Conservation (phyloP, 2,329 filamentous ascomycete genomes). For the Elsinoe ampelina region DNA sequence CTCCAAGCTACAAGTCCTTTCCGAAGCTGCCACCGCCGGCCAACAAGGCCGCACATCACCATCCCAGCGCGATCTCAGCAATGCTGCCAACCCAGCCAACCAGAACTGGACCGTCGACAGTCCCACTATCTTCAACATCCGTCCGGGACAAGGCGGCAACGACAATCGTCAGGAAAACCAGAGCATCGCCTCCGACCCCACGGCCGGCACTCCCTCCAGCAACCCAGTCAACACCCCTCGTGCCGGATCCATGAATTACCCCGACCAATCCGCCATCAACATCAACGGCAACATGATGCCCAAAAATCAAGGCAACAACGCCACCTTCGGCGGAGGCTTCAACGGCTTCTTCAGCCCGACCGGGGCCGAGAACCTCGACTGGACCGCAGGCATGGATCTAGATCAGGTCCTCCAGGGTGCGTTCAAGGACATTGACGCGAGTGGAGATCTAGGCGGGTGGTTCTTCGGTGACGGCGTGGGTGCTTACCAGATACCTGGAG, state of each 20-base stretch:
- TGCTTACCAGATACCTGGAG: conserved; percentile 15
- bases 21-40: conserved; percentile 17
- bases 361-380: conserved; percentile 6
- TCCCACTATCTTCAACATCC: conserved; percentile 10
- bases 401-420: conserved; percentile 17
- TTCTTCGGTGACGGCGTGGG: conserved; percentile 17
- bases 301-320: neutral
- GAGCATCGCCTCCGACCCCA: neutral
- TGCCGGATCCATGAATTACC: neutral
- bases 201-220: neutral
- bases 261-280: neutral
- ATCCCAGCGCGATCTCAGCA: neutral
- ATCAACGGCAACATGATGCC: neutral
- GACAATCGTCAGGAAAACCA: neutral
- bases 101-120: conserved; percentile 16
- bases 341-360: conserved; percentile 5
- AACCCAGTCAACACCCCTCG: neutral
- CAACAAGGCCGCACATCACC: conserved; percentile 8
- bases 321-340: neutral
- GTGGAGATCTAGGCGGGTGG: conserved; percentile 16
- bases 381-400: conserved; percentile 17
- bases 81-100: neutral
- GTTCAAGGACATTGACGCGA: conserved; percentile 15
- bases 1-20: conserved; percentile 15
- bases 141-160: neutral